Evolutionary conservation across 345 rosid species (phyloP), one percentile per base, ranked within the genome.

Genomic region (Linum tenue): DNA sequence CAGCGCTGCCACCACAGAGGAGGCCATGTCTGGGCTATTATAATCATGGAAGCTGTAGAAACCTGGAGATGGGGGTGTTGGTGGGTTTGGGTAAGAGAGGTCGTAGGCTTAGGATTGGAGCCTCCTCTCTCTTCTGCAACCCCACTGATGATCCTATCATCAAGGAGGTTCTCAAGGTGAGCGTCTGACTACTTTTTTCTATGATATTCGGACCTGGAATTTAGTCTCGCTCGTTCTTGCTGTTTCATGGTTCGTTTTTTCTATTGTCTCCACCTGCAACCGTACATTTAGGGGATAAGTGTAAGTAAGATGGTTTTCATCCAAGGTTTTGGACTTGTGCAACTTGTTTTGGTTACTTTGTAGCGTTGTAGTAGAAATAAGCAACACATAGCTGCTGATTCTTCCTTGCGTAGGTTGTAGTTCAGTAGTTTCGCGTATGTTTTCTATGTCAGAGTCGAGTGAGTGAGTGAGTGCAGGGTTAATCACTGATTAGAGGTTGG

Each of bases 131-230:
- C 65, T 44, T 70, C 62, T 17, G 38, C 7, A 75, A 79, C 59
- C 84, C 81, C 61, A 55, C 56, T 15, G 80, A 82, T 48, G 80
- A 80, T 6, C 84, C 86, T 64, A 76, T 82, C 61, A 70, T 82
- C 70, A 82, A 68, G 64, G 77, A 84, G 70, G 86, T 86, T 59
- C 70, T 82, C 63, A 80, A 82, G 86, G 86, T 81, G 53, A 48
- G 53, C 14, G 14, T 48, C 15, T 48, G 14, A 48, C 9, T 48
- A 48, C 53, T 9, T 3, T n/a, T 48, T 48, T 3, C 53, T 3
- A 57, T 16, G 10, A 3, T 56, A 56, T 14, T 56, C 3, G 11
- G 11, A 57, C 36, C 8, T 17, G 37, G 38, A 7, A 57, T 7
- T 10, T 16, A 9, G 6, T n/a, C n/a, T 35, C 1, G 1, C 16